Conservation (phyloP, 495 filamentous ascomycete species). For the Neurospora sp. region DNA sequence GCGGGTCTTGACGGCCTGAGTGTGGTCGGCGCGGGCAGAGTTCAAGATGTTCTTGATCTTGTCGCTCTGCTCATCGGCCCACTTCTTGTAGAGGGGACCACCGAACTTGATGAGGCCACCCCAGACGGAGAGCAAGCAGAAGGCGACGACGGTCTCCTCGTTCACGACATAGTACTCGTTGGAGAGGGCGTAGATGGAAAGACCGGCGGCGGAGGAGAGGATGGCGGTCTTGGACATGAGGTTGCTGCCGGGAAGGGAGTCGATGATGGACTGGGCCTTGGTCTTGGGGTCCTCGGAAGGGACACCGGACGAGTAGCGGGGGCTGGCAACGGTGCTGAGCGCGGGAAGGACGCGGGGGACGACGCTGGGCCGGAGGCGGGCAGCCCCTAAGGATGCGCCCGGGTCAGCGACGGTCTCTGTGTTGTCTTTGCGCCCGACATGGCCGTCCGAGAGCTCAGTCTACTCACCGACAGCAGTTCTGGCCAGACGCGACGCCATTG, state of each 20-base stretch:
- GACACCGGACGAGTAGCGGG: constrained; percentile 64
- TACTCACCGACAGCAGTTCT: constrained; percentile 81
- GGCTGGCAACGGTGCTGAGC: constrained; percentile 50
- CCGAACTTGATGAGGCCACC: constrained; percentile 79
- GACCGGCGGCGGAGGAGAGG: constrained; percentile 81
- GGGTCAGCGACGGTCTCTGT: neutral
- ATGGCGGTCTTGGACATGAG: constrained; percentile 92
- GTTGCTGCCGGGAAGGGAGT: constrained; percentile 74
- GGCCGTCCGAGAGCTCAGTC: neutral
- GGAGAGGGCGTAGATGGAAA: constrained; percentile 90
- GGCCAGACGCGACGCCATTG: constrained; percentile 93
- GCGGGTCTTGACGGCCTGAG: constrained; percentile 81
- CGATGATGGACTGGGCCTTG: constrained; percentile 91
- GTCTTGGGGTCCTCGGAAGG: constrained; percentile 77
- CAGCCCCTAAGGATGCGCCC: constrained; percentile 52
- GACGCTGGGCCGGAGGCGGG: constrained; percentile 70
- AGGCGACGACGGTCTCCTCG: constrained; percentile 86
- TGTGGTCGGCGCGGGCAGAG: constrained; percentile 86
- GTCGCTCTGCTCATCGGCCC: constrained; percentile 74
- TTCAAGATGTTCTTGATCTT: constrained; percentile 92
- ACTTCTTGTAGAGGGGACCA: constrained; percentile 83
- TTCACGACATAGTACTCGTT: constrained; percentile 99
- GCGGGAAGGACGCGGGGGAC: constrained; percentile 61
- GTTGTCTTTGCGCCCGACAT: constrained; percentile 1
- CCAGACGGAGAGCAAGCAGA: constrained; percentile 85